phyloP scores from a whole-genome alignment of 2,329 filamentous ascomycete species.

The Colletotrichum filicis region DNA sequence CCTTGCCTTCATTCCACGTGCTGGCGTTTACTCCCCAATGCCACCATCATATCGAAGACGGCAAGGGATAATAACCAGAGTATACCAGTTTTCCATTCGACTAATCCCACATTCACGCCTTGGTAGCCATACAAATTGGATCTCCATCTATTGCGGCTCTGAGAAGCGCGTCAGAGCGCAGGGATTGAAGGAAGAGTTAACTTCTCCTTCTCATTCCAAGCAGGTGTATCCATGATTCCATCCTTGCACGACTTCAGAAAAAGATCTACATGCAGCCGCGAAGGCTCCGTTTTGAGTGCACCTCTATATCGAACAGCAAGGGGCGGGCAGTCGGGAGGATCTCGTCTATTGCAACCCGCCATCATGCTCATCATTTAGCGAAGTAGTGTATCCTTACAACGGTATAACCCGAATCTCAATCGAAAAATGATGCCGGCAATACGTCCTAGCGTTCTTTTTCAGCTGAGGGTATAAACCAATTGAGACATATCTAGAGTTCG shows the following conservation, averaged over 20 bases:
- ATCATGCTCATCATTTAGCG: too few relatives aligned
- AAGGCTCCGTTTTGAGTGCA: background rate
- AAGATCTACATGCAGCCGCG: background rate
- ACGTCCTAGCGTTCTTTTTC: background rate
- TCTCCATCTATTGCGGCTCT: background rate
- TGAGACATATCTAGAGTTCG: too few relatives aligned
- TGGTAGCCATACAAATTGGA: background rate
- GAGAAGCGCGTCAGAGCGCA: background rate
- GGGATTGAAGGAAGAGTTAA: background rate
- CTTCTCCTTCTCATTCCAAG: background rate
- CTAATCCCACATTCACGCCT: background rate
- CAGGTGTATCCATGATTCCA: background rate
- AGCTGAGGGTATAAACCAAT: background rate
- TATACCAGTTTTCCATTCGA: background rate
- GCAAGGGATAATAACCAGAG: background rate
- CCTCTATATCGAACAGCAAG: background rate
- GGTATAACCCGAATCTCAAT: background rate
- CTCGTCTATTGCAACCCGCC: background rate
- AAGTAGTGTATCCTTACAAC: too few relatives aligned
- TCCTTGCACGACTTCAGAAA: background rate
- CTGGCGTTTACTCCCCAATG: background rate
- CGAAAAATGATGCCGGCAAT: background rate
- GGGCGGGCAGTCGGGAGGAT: background rate
- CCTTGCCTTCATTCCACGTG: background rate
- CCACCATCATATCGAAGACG: background rate